These are phyloP conservation scores for Microcyclospora pomicola DNA, from an alignment of 2,329 filamentous ascomycete species.

Conservation along the genomic window DNA sequence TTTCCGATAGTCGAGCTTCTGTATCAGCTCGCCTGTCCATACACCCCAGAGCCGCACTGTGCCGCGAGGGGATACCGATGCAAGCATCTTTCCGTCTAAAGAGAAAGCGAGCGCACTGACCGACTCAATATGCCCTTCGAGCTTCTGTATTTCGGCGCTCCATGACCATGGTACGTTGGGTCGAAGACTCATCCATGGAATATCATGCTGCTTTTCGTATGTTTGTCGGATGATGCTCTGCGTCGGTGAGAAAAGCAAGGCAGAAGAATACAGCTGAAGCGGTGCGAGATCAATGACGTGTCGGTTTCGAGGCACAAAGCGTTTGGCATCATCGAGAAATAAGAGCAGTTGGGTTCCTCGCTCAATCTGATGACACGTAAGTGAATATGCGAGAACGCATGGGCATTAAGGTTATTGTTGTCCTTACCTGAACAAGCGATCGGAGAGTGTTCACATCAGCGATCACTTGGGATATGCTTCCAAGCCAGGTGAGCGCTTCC, in stretches of 20 bases:
- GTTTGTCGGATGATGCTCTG: slow-evolving; percentile 14
- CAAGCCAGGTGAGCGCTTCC: slow-evolving; percentile 28
- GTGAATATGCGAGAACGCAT: no score
- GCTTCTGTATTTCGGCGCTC: slow-evolving; percentile 14
- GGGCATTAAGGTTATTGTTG: no score
- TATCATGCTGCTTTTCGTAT: slow-evolving; percentile 7
- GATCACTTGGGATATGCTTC: slow-evolving; percentile 11
- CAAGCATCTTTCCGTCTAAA: slow-evolving; percentile 8
- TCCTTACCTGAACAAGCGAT: neutral
- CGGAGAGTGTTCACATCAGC: neutral
- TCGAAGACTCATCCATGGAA: slow-evolving; percentile 6
- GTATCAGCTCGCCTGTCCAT: neutral
- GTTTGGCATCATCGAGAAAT: slow-evolving; percentile 20
- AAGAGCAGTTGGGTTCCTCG: slow-evolving; percentile 3
- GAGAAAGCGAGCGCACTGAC: slow-evolving; percentile 11
- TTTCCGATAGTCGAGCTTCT: neutral
- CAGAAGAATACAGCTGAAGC: slow-evolving; percentile 24
- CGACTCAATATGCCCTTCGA: slow-evolving; percentile 10
- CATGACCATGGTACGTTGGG: slow-evolving; percentile 7
- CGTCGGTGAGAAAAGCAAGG: slow-evolving; percentile 21
- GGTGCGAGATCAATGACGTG: slow-evolving; percentile 20
- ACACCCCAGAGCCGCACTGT: slow-evolving; percentile 10
- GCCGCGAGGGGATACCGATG: slow-evolving; percentile 7
- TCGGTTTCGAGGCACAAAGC: slow-evolving; percentile 19
- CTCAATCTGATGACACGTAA: neutral